Evolutionary conservation across 2,329 filamentous ascomycete species (phyloP), one percentile per base, ranked within the genome.

Genomic region (Colletotrichum paranaense): DNA sequence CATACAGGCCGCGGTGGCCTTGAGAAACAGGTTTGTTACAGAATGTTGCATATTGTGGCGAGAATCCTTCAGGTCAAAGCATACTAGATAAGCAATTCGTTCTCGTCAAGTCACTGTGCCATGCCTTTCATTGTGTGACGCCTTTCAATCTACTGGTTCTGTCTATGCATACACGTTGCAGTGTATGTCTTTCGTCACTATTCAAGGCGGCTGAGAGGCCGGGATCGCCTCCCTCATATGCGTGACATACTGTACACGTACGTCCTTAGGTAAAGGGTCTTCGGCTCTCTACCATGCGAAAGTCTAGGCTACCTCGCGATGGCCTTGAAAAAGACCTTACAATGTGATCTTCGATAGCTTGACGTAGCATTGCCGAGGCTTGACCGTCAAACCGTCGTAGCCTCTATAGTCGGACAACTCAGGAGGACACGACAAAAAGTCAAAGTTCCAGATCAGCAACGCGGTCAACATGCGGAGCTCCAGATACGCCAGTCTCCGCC

Each of bases 1-100:
- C 70, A 73, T 73, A 58, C 49, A 57, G 56, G 35, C 67, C 49
- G n/a, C 38, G 56, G 56, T 53, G 46, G 60, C 62, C 49, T 71
- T 30, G 67, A 57, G 52, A 66, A n/a, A 62, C 7, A 65, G 55
- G 49, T 65, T 66, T 67, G 46, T 42, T 62, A 26, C 56, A 52
- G 62, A 42, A 46, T 49, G 56, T 71, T 59, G 67, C 71, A 71
- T 52, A 52, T 42, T 22, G 66, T 60, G 32, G 42, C 42, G 42
- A 22, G 19, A 9, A 49, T 49, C 1, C 42, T 49, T 49, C 19
- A 11, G 19, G 8, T 4, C 8, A 49, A 22, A n/a, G 42, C 42
- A 32, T 32, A 69, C 26, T 30, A 72, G n/a, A 12, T 22, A 8
- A 1, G 22, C 28, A 42, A 65, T 56, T 42, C n/a, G n/a, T 28